Evolutionary conservation across 371 early-diverging fungal genomes (phyloP), one percentile per base, ranked within the genome.

Genomic region (Encephalitozoon cuniculi): DNA sequence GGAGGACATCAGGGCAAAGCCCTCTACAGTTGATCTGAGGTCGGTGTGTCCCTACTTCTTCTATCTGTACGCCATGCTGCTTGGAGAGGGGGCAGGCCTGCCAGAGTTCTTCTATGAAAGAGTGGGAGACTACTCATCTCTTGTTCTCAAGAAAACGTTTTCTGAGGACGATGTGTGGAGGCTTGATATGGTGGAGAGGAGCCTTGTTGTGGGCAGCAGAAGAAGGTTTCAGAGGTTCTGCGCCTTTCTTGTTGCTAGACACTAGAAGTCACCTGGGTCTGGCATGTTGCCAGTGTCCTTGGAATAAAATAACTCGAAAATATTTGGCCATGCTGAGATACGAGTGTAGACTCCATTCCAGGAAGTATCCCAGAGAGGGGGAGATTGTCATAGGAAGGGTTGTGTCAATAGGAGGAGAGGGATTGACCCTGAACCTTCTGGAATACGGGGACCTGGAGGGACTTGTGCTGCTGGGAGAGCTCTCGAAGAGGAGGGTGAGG

Each of bases 361-460:
- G 91, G 80, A 88, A 89, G 81, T 96, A 89, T 87, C 98, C 98
- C 49, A 91, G 94, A 85, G 92, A 93, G 68, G 96, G 96, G 73
- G 93, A 95, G 78, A 88, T 95, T 68, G 97, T 97, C 74, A 93
- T 97, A 90, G 97, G 94, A 78, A 95, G 91, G 82, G 94, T 95
- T 72, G 89, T 91, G 68, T 91, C 93, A 82, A 93, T 97, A 83
- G 92, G 92, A 54, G 95, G 95, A 79, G 91, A 95, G 88, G 97
- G 97, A 51, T 95, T 96, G 64, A 82, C 94, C 83, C 93, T 96
- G 49, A 89, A 91, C 81, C 88, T 97, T 71, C 88, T 92, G 46
- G 90, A 89, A 79, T 89, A 95, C 83, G 90, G 90, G 78, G 90
- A 91, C 82, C 90, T 91, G 78, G 92, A 93, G 82, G 95, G 97